Evolutionary conservation across 176 grass and related monocot species (phyloP).

Genomic region (Saccharum spontaneum): DNA sequence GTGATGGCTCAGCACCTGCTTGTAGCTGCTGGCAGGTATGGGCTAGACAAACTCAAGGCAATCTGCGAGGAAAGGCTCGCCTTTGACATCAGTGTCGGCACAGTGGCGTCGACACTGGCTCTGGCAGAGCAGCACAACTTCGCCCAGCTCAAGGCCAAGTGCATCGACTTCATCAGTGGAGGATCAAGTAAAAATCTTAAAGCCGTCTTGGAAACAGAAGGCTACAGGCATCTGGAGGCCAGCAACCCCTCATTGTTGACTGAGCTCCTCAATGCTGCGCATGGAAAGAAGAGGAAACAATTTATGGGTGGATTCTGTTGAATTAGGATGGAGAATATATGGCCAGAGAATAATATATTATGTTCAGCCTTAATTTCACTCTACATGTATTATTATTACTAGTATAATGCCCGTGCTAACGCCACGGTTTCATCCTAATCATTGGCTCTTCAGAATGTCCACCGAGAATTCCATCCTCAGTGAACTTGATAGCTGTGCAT

Average conservation of each 20-base stretch:
- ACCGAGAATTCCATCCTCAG: too few relatives aligned
- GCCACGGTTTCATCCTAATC: too few relatives aligned
- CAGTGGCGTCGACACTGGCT: constrained; percentile 36
- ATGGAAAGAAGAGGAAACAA: background rate
- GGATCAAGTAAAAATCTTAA: background rate
- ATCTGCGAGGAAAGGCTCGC: constrained; percentile 35
- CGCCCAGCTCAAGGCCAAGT: constrained; percentile 42
- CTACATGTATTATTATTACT: too few relatives aligned
- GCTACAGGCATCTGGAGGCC: background rate
- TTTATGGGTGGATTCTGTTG: background rate
- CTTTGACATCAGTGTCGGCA: constrained; percentile 13
- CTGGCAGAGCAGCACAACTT: constrained; percentile 45
- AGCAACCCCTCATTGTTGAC: background rate
- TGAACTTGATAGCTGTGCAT: too few relatives aligned
- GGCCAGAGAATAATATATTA: too few relatives aligned
- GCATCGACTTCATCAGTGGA: constrained; percentile 44
- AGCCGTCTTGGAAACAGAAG: background rate
- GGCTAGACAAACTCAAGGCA: constrained; percentile 42
- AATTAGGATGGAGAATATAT: too few relatives aligned
- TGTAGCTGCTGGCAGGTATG: constrained; percentile 47
- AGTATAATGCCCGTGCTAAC: too few relatives aligned
- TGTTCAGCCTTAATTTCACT: too few relatives aligned
- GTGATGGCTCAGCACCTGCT: constrained; percentile 43
- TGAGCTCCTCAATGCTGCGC: background rate
- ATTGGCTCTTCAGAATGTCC: too few relatives aligned